Conservation (phyloP, 1,139 yeast genomes). For the Yamadazyma sp. region DNA sequence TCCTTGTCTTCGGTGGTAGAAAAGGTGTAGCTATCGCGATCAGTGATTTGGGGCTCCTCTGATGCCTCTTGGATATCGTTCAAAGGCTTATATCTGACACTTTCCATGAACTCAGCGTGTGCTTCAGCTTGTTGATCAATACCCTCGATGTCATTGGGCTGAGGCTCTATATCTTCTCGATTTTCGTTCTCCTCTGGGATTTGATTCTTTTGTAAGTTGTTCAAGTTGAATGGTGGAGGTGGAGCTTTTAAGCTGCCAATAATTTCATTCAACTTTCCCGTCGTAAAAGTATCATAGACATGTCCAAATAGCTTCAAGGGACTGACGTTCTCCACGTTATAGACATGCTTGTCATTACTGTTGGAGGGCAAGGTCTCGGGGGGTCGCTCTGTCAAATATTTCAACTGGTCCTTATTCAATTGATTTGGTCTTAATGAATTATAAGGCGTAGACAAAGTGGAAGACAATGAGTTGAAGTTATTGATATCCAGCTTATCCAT, state of each 20-base stretch:
- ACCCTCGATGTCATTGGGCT: neutral
- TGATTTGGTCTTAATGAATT: constrained; percentile 14
- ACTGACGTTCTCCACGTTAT: constrained; percentile 27
- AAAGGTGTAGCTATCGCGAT: constrained; percentile 2
- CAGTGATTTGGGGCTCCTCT: neutral
- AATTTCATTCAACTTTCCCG: constrained; percentile 36
- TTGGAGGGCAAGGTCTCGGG: neutral
- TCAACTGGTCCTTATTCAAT: constrained; percentile 23
- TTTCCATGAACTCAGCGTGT: neutral
- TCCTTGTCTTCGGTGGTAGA: constrained; percentile 5
- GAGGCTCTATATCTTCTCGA: neutral
- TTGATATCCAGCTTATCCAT: constrained; percentile 3
- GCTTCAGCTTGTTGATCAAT: neutral
- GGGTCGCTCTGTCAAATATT: neutral
- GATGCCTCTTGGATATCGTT: constrained; percentile 1
- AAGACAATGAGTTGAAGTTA: constrained; percentile 27
- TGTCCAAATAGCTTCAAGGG: constrained; percentile 43
- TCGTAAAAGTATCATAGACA: constrained; percentile 44
- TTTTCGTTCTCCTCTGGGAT: constrained; percentile 6
- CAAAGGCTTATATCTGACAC: constrained; percentile 1
- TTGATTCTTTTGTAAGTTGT: constrained; percentile 2
- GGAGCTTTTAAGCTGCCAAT: constrained; percentile 7
- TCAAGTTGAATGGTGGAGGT: constrained; percentile 9
- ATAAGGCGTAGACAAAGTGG: constrained; percentile 38
- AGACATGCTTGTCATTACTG: neutral